Percentiles rank a stretch among this genome's conserved stretches.
phyloP scores from a whole-genome alignment of 176 grass and related monocot genomes.

The Eragrostis curvula region DNA sequence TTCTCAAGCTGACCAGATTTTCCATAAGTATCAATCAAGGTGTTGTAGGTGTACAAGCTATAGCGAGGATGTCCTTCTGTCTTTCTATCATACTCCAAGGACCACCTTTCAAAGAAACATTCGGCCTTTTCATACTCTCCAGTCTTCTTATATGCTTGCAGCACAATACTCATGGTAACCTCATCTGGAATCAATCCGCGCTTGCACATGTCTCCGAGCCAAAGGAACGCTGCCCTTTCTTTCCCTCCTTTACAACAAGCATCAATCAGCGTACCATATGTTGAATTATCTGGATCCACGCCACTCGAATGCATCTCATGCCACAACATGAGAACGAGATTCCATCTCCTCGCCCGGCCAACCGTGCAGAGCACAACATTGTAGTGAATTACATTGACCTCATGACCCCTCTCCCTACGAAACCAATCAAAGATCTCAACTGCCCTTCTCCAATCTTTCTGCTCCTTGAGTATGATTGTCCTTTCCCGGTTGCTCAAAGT shows the following conservation, averaged over 20 bases:
- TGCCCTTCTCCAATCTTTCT: slow-evolving; percentile 78
- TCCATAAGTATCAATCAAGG: slow-evolving; percentile 84
- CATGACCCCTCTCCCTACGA: slow-evolving; percentile 38
- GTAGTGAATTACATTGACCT: slow-evolving; percentile 87
- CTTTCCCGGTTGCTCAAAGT: slow-evolving; percentile 64
- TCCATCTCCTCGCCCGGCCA: slow-evolving; percentile 62
- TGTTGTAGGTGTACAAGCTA: slow-evolving; percentile 82
- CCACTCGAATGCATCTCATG: slow-evolving; percentile 64
- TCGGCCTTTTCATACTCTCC: slow-evolving; percentile 67
- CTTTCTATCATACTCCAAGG: slow-evolving; percentile 30
- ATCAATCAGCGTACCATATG: slow-evolving; percentile 76
- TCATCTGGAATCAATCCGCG: slow-evolving; percentile 74
- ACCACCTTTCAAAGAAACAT: slow-evolving; percentile 68
- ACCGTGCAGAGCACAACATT: slow-evolving; percentile 68
- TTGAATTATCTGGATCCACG: slow-evolving; percentile 59
- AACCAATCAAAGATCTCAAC: slow-evolving; percentile 82
- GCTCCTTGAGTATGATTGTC: slow-evolving; percentile 91
- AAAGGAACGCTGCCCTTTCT: slow-evolving; percentile 48
- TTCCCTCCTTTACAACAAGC: slow-evolving; percentile 65
- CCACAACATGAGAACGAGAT: slow-evolving; percentile 66
- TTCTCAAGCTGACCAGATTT: slow-evolving; percentile 77
- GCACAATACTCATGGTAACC: slow-evolving; percentile 68
- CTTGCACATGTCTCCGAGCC: slow-evolving; percentile 86
- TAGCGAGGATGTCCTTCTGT: slow-evolving; percentile 38
- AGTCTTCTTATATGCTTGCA: slow-evolving; percentile 76